phyloP scores from a whole-genome alignment of 371 early-diverging fungal species.

The Ordospora colligata region DNA sequence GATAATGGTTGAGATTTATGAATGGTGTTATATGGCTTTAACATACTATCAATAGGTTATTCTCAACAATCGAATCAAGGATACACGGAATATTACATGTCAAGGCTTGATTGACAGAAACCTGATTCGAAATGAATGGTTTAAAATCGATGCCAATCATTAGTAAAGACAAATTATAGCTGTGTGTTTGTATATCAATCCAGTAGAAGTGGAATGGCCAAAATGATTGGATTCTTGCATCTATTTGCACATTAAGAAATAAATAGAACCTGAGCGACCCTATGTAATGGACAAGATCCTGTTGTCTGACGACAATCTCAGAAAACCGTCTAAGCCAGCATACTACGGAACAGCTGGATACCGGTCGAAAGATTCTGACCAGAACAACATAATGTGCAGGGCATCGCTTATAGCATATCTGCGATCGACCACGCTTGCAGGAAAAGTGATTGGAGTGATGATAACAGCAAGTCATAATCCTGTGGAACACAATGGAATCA shows the following conservation, averaged over 20 bases:
- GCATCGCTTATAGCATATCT: slow-evolving; percentile 80
- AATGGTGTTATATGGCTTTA: no score
- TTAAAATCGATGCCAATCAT: no score
- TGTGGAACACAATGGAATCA: slow-evolving; percentile 91
- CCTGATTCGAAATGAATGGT: no score
- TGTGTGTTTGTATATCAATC: no score
- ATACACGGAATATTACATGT: no score
- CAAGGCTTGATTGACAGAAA: no score
- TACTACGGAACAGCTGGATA: slow-evolving; percentile 62
- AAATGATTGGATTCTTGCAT: not conserved
- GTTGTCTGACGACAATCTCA: slow-evolving; percentile 27
- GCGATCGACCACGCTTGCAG: slow-evolving; percentile 72
- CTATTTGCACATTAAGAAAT: not conserved
- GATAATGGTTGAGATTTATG: no score
- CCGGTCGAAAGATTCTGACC: slow-evolving; percentile 31
- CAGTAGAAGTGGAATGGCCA: not conserved
- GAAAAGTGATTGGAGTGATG: slow-evolving; percentile 87
- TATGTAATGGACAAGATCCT: slow-evolving; percentile 22
- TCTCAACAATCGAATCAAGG: no score
- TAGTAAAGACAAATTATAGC: no score
- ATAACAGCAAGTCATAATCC: slow-evolving; percentile 98
- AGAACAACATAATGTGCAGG: slow-evolving; percentile 67
- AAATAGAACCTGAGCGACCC: slow-evolving; percentile 9
- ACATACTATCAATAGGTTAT: no score
- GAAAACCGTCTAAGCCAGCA: slow-evolving; percentile 19